phyloP scores from a whole-genome alignment of 257 asterid genomes.

The Coffea canephora region DNA sequence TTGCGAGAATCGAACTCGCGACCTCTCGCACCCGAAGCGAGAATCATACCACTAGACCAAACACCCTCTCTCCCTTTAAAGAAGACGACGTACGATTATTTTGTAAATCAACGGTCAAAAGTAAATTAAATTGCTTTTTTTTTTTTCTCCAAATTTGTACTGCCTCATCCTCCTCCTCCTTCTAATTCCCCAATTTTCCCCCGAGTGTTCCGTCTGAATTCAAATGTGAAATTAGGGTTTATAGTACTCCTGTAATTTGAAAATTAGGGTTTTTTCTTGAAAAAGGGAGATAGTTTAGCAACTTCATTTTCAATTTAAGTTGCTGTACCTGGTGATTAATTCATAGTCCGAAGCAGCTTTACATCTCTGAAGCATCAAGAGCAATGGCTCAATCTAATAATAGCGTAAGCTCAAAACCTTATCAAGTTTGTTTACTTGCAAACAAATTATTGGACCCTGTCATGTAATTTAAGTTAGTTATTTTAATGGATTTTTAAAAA shows the following conservation, averaged over 20 bases:
- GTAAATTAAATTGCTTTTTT: too few relatives aligned
- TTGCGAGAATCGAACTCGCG: too few relatives aligned
- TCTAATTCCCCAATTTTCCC: neutral
- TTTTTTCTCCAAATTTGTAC: too few relatives aligned
- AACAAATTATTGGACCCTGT: neutral
- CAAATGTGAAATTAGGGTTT: slow-evolving; percentile 21
- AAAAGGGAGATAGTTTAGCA: neutral
- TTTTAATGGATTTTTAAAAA: neutral
- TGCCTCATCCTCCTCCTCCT: too few relatives aligned
- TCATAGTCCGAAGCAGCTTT: neutral
- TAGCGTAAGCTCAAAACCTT: slow-evolving; percentile 38
- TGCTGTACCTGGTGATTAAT: neutral
- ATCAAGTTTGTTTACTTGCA: neutral
- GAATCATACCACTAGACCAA: too few relatives aligned
- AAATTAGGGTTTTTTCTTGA: neutral
- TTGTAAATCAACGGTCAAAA: too few relatives aligned
- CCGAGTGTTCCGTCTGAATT: neutral
- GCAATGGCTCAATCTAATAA: slow-evolving; percentile 69
- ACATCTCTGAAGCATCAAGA: neutral
- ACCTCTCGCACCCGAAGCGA: too few relatives aligned
- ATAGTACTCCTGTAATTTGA: neutral
- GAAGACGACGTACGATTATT: too few relatives aligned
- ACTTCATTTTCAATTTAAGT: neutral
- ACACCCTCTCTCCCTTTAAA: too few relatives aligned
- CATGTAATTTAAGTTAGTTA: neutral